A percentile compares a stretch with the other conserved stretches of the same genome.
phyloP scores from a whole-genome alignment of 2,329 filamentous ascomycete genomes.

The Stachybotrys chartarum region DNA sequence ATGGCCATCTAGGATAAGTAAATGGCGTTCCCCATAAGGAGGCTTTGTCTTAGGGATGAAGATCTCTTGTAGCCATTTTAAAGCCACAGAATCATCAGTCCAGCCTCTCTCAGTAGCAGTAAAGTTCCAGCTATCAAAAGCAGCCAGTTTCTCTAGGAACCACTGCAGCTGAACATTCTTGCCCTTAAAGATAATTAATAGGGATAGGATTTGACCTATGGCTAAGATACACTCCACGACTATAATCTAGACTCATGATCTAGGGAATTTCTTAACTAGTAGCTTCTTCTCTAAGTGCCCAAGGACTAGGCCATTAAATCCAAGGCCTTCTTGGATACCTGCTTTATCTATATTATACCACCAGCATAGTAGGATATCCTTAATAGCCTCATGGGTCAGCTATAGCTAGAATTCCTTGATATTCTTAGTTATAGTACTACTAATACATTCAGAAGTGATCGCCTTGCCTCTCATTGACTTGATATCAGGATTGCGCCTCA shows the following conservation, averaged over 20 bases:
- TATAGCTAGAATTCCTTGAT: neutral
- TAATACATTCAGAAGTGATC: conserved; percentile 1
- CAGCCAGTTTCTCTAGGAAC: conserved; percentile 5
- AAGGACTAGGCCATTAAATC: conserved; percentile 6
- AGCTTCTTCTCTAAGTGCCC: conserved; percentile 1
- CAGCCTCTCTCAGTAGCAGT: neutral
- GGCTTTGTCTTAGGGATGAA: neutral
- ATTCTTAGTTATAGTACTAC: neutral
- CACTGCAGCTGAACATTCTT: conserved; percentile 9
- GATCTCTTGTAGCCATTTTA: neutral
- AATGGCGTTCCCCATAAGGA: neutral
- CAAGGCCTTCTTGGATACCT: conserved; percentile 2
- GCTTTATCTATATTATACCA: conserved; percentile 8
- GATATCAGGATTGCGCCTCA: conserved; percentile 2
- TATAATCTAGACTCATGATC: conserved; percentile 7
- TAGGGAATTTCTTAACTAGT: conserved; percentile 3
- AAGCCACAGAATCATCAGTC: neutral
- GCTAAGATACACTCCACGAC: conserved; percentile 12
- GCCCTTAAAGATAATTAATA: conserved; percentile 14
- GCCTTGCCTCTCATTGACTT: conserved; percentile 1
- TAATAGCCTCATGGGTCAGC: neutral
- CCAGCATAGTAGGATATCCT: neutral
- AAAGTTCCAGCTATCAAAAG: neutral
- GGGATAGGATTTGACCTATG: conserved; percentile 1
- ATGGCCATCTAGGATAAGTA: neutral